Conservation (phyloP, 2,329 filamentous ascomycete genomes). For the Penicillium sp. region DNA sequence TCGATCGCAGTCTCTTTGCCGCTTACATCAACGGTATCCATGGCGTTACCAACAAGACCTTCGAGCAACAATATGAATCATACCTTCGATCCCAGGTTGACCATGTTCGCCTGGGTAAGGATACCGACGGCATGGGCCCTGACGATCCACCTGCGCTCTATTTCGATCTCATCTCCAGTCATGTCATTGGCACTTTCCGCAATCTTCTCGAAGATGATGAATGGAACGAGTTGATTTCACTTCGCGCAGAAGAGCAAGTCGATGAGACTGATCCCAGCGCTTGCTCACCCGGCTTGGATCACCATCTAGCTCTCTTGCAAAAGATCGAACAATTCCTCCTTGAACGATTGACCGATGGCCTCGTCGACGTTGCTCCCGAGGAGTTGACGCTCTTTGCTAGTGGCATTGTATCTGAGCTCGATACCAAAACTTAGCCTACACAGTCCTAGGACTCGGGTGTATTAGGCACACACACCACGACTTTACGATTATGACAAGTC, state of each 20-base stretch:
- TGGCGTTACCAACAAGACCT: conserved; percentile 30
- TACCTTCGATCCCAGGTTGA: conserved; percentile 36
- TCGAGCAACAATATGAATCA: conserved; percentile 28
- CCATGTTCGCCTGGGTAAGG: conserved; percentile 34
- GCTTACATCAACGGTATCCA: conserved; percentile 48
- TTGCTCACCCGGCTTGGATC: conserved; percentile 4
- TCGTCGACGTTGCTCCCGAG: conserved; percentile 35
- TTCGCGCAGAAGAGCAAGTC: conserved; percentile 26
- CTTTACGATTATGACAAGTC: conserved; percentile 24
- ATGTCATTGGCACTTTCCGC: conserved; percentile 44
- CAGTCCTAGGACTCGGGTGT: neutral
- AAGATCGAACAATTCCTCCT: conserved; percentile 38
- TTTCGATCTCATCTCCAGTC: conserved; percentile 38
- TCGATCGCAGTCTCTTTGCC: conserved; percentile 41
- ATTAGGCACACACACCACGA: conserved; percentile 14
- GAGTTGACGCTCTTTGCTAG: conserved; percentile 45
- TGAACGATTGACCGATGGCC: conserved; percentile 33
- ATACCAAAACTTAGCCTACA: conserved; percentile 19
- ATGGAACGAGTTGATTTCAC: conserved; percentile 33
- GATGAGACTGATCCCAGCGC: conserved; percentile 9
- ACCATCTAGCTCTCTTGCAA: conserved; percentile 28
- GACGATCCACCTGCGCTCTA: conserved; percentile 35
- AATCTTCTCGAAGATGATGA: conserved; percentile 42
- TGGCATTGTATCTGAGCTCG: conserved; percentile 37
- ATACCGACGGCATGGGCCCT: conserved; percentile 35